phyloP scores from a whole-genome alignment of 495 filamentous ascomycete genomes.

The Tetracladium setigerum region DNA sequence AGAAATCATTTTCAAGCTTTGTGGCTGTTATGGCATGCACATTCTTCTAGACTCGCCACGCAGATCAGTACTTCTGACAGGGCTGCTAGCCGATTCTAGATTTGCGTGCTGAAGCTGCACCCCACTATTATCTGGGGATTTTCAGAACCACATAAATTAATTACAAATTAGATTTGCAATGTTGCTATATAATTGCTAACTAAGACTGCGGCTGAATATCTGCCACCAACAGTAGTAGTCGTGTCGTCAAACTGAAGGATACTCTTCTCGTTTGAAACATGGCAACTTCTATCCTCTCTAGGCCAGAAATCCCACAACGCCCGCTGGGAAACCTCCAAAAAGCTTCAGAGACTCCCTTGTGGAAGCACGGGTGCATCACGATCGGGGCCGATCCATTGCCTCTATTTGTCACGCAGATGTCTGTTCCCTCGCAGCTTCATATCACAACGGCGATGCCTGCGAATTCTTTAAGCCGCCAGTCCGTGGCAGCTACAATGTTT shows the following conservation, averaged over 20 bases:
- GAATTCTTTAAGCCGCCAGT: constrained; percentile 14
- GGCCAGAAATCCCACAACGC: no score
- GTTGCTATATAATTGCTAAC: background rate
- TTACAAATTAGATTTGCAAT: no score
- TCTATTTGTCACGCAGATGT: constrained; percentile 6
- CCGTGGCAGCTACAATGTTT: constrained; percentile 24
- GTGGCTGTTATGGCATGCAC: constrained; percentile 3
- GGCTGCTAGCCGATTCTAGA: background rate
- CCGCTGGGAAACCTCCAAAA: no score
- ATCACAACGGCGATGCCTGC: constrained; percentile 17
- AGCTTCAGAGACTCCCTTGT: background rate
- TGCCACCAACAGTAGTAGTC: no score
- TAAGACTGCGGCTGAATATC: background rate
- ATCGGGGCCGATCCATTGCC: constrained; percentile 5
- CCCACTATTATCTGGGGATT: no score
- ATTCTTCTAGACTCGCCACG: constrained; percentile 4
- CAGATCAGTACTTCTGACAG: constrained; percentile 2
- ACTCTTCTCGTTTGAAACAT: no score
- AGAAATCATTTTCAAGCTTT: constrained; percentile 10
- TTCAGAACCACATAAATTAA: background rate
- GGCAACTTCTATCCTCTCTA: no score
- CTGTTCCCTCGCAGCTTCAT: constrained; percentile 1
- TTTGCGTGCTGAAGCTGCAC: constrained; percentile 3
- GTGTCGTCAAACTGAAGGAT: no score
- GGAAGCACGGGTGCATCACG: constrained; percentile 1